Percentiles rank a stretch among this genome's conserved stretches.
These are phyloP conservation scores for Ustilago xerochloae DNA, from an alignment of 1,284 basidiomycete species.

Conservation along the genomic window DNA sequence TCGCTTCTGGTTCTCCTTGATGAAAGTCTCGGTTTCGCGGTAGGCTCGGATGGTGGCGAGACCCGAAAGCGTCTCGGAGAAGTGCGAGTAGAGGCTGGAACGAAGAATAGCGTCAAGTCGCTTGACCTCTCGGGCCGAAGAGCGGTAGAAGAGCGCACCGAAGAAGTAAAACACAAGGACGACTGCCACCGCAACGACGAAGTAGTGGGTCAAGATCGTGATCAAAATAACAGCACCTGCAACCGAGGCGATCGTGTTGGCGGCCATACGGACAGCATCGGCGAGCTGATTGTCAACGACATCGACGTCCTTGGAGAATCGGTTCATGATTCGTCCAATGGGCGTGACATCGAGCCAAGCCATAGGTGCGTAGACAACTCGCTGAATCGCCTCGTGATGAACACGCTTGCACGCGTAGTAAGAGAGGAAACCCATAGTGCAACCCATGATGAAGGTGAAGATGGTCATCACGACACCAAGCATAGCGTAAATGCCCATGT, in stretches of 20 bases:
- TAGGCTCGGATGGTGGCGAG: slow-evolving; percentile 89
- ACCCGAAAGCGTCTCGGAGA: slow-evolving; percentile 87
- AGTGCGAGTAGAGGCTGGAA: slow-evolving; percentile 82
- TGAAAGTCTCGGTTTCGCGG: slow-evolving; percentile 70
- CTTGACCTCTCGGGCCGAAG: slow-evolving; percentile 89
- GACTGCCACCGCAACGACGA: slow-evolving; percentile 71
- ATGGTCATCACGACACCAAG: slow-evolving; percentile 74
- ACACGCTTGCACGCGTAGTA: slow-evolving; percentile 77
- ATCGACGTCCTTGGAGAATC: slow-evolving; percentile 80
- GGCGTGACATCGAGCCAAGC: slow-evolving; percentile 87
- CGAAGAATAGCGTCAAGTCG: slow-evolving; percentile 77
- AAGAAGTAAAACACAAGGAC: slow-evolving; percentile 62
- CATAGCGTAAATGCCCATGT: slow-evolving; percentile 79
- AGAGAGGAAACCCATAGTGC: slow-evolving; percentile 74
- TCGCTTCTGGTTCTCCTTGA: slow-evolving; percentile 72
- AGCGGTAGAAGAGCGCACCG: slow-evolving; percentile 81
- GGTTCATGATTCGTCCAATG: slow-evolving; percentile 85
- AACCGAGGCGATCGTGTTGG: slow-evolving; percentile 68
- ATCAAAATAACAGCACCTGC: slow-evolving; percentile 76
- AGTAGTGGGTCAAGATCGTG: slow-evolving; percentile 78
- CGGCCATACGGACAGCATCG: slow-evolving; percentile 65
- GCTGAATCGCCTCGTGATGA: slow-evolving; percentile 73
- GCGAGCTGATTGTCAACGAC: slow-evolving; percentile 80
- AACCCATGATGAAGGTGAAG: slow-evolving; percentile 75
- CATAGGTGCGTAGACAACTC: slow-evolving; percentile 76